Percentiles rank a stretch among this genome's conserved stretches.
phyloP scores from a whole-genome alignment of 106 monocot genomes.

The Acorus calamus region DNA sequence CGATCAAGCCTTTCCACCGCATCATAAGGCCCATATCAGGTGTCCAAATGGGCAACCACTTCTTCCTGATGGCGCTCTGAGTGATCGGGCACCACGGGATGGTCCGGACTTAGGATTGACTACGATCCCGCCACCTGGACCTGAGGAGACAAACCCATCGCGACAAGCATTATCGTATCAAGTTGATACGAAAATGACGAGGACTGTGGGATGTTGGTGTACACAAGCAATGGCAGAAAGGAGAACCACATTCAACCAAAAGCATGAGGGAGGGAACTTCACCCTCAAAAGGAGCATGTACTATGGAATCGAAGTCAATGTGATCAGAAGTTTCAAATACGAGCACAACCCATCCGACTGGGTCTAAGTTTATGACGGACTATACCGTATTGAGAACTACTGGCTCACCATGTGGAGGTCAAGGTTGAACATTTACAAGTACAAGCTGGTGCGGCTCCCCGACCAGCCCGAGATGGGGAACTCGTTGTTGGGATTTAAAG shows the following conservation, averaged over 20 bases:
- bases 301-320: conserved; percentile 60
- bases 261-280: conserved; percentile 53
- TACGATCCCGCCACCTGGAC: conserved; percentile 26
- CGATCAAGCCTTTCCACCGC: too few species aligned
- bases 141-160: conserved; percentile 46
- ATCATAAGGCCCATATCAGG: too few species aligned
- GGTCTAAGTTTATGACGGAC: conserved; percentile 60
- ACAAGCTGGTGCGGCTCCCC: conserved; percentile 47
- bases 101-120: too few species aligned
- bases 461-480: conserved; percentile 62
- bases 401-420: conserved; percentile 59
- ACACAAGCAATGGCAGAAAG: conserved; percentile 59
- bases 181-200: conserved; percentile 79
- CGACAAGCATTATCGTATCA: conserved; percentile 65
- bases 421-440: conserved; percentile 60
- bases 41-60: too few species aligned
- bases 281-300: conserved; percentile 51
- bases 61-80: too few species aligned
- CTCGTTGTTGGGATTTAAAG: conserved; percentile 18
- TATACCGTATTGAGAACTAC: conserved; percentile 51
- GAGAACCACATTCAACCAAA: conserved; percentile 33
- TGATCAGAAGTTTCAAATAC: conserved; percentile 39
- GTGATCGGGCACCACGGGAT: too few species aligned
- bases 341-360: conserved; percentile 25
- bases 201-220: conserved; percentile 46